A percentile compares a stretch with the other conserved stretches of the same genome.
These are phyloP conservation scores for Jatropha multifida DNA, from an alignment of 441 rosid genomes.

Conservation along the genomic window DNA sequence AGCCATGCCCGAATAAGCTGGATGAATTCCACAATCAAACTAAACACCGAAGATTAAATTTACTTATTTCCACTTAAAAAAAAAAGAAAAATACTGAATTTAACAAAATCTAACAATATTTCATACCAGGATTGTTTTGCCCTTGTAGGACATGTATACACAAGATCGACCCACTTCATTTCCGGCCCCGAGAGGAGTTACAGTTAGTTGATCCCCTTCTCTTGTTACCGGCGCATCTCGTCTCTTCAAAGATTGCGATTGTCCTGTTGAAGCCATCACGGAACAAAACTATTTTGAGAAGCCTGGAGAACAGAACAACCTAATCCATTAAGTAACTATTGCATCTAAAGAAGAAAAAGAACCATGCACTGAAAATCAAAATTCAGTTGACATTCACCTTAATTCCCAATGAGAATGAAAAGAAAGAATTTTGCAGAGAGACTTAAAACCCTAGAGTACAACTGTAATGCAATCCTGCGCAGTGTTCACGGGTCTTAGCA, in stretches of 20 bases:
- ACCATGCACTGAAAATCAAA: neutral
- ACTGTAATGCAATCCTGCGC: neutral
- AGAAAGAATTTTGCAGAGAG: neutral
- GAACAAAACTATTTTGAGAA: neutral
- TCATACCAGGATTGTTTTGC: constrained; percentile 65
- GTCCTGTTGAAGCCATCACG: constrained; percentile 50
- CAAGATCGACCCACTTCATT: constrained; percentile 94
- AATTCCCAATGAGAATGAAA: neutral
- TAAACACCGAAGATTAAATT: constrained; percentile 4
- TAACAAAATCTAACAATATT: neutral
- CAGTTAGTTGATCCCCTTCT: constrained; percentile 73
- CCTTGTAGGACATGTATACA: constrained; percentile 78
- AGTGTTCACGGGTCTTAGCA: neutral
- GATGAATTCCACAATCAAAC: constrained; percentile 95
- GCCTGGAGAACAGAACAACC: neutral
- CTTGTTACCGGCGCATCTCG: constrained; percentile 54
- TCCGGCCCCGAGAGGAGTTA: constrained; percentile 88
- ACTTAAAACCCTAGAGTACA: neutral
- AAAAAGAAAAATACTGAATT: neutral
- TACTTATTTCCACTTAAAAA: neutral
- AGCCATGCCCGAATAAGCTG: constrained; percentile 84
- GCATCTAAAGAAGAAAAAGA: neutral
- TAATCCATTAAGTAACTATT: neutral
- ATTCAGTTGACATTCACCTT: neutral
- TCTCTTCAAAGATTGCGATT: constrained; percentile 48